A percentile compares a stretch with the other conserved stretches of the same genome.
These are phyloP conservation scores for Aspergillus tamarii DNA, from an alignment of 2,329 filamentous ascomycete genomes.

Conservation along the genomic window DNA sequence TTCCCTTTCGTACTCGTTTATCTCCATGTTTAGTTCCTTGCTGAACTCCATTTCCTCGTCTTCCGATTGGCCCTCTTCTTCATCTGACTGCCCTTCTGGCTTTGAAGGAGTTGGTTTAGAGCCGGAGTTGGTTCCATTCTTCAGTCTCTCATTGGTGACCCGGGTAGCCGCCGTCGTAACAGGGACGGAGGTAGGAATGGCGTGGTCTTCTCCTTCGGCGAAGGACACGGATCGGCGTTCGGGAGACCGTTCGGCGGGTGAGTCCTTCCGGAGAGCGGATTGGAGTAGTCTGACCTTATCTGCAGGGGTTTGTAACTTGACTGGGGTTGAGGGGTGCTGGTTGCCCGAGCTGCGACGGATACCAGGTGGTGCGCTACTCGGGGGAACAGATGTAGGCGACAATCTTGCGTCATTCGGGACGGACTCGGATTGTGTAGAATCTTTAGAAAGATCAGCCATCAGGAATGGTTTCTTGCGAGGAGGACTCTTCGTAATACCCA, in stretches of 20 bases:
- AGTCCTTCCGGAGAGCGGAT: constrained; percentile 32
- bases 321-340: constrained; percentile 17
- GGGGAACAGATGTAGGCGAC: constrained; percentile 9
- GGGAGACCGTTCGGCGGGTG: constrained; percentile 15
- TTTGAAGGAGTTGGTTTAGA: neutral
- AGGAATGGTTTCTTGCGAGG: constrained; percentile 19
- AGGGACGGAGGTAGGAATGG: constrained; percentile 12
- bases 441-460: constrained; percentile 13
- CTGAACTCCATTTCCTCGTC: neutral
- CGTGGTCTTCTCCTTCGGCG: constrained; percentile 23
- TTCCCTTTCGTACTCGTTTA: neutral
- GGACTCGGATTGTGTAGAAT: constrained; percentile 8
- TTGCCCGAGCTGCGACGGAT: constrained; percentile 12
- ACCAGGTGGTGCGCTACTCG: constrained; percentile 14
- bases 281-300: constrained; percentile 22
- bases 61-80: neutral
- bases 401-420: constrained; percentile 1
- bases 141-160: constrained; percentile 6
- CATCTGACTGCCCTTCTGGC: no score
- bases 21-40: neutral
- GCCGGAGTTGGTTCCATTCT: neutral
- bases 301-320: constrained; percentile 17
- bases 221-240: constrained; percentile 33
- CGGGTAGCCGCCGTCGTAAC: constrained; percentile 15
- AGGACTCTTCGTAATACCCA: constrained; percentile 34